Base-by-base conservation (phyloP, 805 yeast genomes). In the Kazachstania taianensis region DNA sequence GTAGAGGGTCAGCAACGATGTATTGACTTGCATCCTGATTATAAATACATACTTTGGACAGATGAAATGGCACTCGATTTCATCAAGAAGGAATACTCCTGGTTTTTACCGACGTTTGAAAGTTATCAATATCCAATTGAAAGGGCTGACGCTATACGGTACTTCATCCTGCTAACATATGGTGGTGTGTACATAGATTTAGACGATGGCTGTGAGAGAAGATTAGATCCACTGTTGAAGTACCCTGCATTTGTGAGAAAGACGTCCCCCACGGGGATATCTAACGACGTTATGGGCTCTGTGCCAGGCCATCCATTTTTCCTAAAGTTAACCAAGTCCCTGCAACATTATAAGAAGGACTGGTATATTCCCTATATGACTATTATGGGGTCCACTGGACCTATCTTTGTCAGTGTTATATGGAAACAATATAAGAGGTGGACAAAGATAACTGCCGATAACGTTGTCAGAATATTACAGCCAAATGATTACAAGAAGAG, bases 381-480 rank as follows among this genome's bases (percentile, higher is more conserved):
- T 23, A 85, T 87, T 56, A 84, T 87, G 95, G 81, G 75, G 52
- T 78, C 94, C 9, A 87, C 96, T 0, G 96, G 96, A 9, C 96
- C 96, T 0, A 62, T 87, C 38, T 86, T 83, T 52, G 66, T 87
- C 30, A 79, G 92, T 15, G 86, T 83, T 24, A 70, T 87, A 48
- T 81, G 94, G 86, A 82, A 83, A 59, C 83, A 78, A 50, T 86
- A 81, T 59, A 81, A 81, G 58, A 69, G 94, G 45, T 78, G 83
- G 81, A 79, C 79, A 2, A 37, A 28, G n/a, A 72, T 76, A 14
- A 75, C 81, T 1, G 80, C 70, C 20, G 70, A 74, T 6, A 84
- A 73, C 7, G 72, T 67, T 28, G 79, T 84, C 14, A 65, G 83
- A 46, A 73, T 85, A 32, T 61, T 86, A 48, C 70, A 75, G 63